Evolutionary conservation across 2,329 filamentous ascomycete species (phyloP).

Genomic region (Amylocarpus encephaloides): DNA sequence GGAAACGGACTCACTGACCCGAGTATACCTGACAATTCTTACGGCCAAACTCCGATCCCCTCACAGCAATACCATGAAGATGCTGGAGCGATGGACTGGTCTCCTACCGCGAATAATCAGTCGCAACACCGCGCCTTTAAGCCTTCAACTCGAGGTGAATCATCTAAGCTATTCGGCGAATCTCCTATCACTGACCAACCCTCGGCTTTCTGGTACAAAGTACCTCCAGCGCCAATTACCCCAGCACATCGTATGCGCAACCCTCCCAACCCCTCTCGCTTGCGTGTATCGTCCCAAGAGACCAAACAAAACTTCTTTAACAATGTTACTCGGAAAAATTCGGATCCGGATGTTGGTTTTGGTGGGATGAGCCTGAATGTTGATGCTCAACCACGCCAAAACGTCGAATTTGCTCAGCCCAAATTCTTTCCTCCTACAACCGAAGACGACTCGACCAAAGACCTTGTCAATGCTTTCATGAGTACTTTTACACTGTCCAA

Average conservation of each 20-base stretch:
- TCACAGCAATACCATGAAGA: neutral
- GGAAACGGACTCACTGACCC: constrained; percentile 10
- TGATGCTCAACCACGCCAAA: neutral
- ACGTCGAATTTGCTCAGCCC: constrained; percentile 46
- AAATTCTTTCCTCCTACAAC: constrained; percentile 21
- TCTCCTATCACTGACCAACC: constrained; percentile 16
- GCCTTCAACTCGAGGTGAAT: constrained; percentile 35
- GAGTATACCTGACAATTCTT: constrained; percentile 9
- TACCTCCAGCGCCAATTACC: constrained; percentile 63
- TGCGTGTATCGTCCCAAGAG: constrained; percentile 42
- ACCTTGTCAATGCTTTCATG: constrained; percentile 17
- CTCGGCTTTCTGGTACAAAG: constrained; percentile 59
- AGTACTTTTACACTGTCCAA: constrained; percentile 15
- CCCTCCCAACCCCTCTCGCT: constrained; percentile 49
- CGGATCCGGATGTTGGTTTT: neutral
- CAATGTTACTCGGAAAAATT: constrained; percentile 12
- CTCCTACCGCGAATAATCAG: constrained; percentile 43
- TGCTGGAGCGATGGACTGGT: constrained; percentile 61
- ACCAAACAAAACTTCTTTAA: constrained; percentile 46
- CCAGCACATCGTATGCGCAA: constrained; percentile 58
- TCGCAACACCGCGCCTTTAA: constrained; percentile 51
- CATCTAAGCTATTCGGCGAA: constrained; percentile 31
- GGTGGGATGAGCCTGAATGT: neutral
- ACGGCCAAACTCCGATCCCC: neutral
- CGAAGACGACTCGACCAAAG: constrained; percentile 13